Conservation (phyloP, 352 stramenopile genomes). For the Globisporangium mamillatum region DNA sequence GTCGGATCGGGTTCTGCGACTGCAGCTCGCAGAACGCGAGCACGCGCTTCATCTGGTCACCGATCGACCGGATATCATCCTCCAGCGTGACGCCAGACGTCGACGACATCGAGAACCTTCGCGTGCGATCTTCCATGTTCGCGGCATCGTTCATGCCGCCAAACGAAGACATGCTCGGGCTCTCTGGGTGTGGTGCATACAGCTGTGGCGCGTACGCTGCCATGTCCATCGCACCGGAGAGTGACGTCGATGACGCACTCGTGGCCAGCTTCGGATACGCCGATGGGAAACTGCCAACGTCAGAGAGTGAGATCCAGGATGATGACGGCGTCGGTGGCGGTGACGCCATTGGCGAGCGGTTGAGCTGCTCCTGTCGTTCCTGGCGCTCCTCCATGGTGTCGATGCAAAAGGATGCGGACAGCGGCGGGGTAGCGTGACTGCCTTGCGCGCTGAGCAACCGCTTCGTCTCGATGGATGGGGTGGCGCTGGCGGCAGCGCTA, state of each 20-base stretch:
- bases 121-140: conserved; percentile 14
- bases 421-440: not conserved
- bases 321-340: conserved; percentile 9
- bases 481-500: not conserved
- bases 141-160: not conserved
- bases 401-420: not conserved
- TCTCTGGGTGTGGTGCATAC: not conserved
- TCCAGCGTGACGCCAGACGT: conserved; percentile 50
- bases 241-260: conserved; percentile 17
- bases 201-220: conserved; percentile 13
- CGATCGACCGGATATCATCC: conserved; percentile 75
- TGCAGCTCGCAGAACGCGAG: conserved; percentile 76
- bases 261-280: conserved; percentile 3
- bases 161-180: conserved; percentile 10
- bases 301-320: conserved; percentile 23
- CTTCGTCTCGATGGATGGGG: not conserved
- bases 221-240: conserved; percentile 10
- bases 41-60: conserved; percentile 80
- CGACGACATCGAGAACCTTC: conserved; percentile 47
- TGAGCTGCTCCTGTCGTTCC: not conserved
- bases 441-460: not conserved
- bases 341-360: not conserved
- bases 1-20: conserved; percentile 59
- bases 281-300: conserved; percentile 5
- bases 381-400: conserved; percentile 4